Evolutionary conservation across 2,329 filamentous ascomycete species (phyloP).

Genomic region (Ophiostoma ips): DNA sequence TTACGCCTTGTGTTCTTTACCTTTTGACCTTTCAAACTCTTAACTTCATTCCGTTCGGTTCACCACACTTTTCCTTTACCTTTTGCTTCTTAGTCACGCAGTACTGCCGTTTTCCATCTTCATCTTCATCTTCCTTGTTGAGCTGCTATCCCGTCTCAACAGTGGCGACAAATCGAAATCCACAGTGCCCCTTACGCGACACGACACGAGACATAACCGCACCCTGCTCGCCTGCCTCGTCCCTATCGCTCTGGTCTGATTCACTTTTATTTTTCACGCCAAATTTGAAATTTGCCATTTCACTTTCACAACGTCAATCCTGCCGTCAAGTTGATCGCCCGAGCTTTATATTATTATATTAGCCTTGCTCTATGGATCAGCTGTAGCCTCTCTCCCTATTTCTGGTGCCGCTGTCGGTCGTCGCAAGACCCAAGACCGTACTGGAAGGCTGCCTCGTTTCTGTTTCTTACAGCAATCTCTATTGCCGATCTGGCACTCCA

Average conservation of each 20-base stretch:
- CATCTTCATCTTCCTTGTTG: neutral
- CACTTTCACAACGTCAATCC: no score
- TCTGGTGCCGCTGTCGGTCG: no score
- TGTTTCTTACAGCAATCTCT: no score
- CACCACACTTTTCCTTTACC: neutral
- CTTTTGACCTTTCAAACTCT: neutral
- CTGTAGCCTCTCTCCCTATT: no score
- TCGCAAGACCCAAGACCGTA: no score
- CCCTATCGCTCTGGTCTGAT: neutral
- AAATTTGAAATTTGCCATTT: no score
- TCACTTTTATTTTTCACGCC: neutral
- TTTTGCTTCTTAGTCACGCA: no score
- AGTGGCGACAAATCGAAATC: slow-evolving; percentile 3
- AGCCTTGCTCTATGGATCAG: neutral
- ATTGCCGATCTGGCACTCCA: no score
- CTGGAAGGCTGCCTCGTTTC: no score
- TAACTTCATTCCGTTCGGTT: neutral
- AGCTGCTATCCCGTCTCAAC: neutral
- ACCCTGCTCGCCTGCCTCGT: neutral
- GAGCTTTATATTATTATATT: no score
- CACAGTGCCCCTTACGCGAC: slow-evolving; percentile 4
- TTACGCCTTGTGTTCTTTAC: no score
- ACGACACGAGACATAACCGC: slow-evolving; percentile 4
- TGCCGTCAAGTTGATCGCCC: no score
- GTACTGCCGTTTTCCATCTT: neutral